A percentile compares a stretch with the other conserved stretches of the same genome.
Conservation (phyloP, 257 asterid genomes). For the Anisodus tanguticus region DNA sequence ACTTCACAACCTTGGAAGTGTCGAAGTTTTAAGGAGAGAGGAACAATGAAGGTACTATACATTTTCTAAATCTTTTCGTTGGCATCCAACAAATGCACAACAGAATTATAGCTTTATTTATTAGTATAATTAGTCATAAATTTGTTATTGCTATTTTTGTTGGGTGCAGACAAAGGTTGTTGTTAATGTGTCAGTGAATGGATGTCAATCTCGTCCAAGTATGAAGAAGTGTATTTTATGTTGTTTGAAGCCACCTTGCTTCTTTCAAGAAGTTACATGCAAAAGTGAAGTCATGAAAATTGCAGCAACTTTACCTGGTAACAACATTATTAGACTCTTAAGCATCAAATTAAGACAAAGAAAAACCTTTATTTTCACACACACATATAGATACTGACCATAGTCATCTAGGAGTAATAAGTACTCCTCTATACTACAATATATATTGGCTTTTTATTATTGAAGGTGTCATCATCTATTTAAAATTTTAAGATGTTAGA, state of each 20-base stretch:
- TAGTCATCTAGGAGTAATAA: too few species aligned
- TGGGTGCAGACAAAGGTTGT: slow-evolving; percentile 58
- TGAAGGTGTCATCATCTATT: too few species aligned
- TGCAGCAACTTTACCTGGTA: not conserved
- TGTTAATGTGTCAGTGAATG: slow-evolving; percentile 47
- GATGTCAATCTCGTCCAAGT: slow-evolving; percentile 49
- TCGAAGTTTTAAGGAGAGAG: not conserved
- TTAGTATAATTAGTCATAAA: not conserved
- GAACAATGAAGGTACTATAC: not conserved
- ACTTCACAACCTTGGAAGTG: not conserved
- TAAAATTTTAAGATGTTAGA: too few species aligned
- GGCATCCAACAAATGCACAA: not conserved
- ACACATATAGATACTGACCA: too few species aligned
- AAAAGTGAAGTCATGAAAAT: not conserved
- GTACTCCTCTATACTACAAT: too few species aligned
- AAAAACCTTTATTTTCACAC: too few species aligned
- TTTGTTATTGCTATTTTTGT: not conserved
- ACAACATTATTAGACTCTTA: not conserved
- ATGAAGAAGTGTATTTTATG: slow-evolving; percentile 52
- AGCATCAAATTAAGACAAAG: too few species aligned
- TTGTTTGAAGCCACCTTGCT: not conserved
- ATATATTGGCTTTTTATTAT: too few species aligned
- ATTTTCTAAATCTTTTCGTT: not conserved
- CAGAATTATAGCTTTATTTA: not conserved
- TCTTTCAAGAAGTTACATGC: not conserved